Base-by-base conservation (phyloP, 1,284 basidiomycete genomes). In the Leucoagaricus sp. region DNA sequence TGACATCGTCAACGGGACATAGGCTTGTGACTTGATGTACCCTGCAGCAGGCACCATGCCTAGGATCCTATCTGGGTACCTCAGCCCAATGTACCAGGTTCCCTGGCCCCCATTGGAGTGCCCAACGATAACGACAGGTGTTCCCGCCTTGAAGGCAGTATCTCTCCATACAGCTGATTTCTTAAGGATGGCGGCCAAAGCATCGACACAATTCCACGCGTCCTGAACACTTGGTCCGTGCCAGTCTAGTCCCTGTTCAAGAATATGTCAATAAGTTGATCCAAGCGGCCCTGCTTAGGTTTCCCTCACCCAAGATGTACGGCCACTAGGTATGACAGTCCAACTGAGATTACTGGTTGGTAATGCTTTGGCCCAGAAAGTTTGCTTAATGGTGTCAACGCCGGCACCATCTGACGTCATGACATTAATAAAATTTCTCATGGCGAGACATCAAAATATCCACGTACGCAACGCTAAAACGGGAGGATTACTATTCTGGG, bases 91-190 rank as follows among this genome's bases (percentile, higher is more conserved):
- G 67, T 93, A 87, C 90, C 93, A 94, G 2, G 88, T 79, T 0
- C 94, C 94, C 71, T 96, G 94, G 2, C 94, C 94, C 8, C 94
- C 94, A 67, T 97, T 97, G 1, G 93, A 96, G 67, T 97, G 94
- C 0, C 94, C 94, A 45, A 95, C 74, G 6, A 95, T 66, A 9
- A 91, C 69, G 0, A 86, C 81, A 28, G 74, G 75, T 1, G 76
- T 72, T 6, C 78, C 65, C 1, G 65, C 28, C 21, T 66, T 59
- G 2, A 81, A 70, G 8, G 63, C 59, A 76, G 81, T 84, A 10
- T 64, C 55, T 46, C 69, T 69, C 79, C 81, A 85, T 13, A 64
- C 60, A 1, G 65, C 60, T 15, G 64, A 67, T 8, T 55, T 53
- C 19, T 60, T 56, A 28, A 88, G 70, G 46, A 87, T 82, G 2